Percentiles rank a stretch among this genome's conserved stretches.
phyloP scores from a whole-genome alignment of 2,329 filamentous ascomycete species.

The Talaromyces sp. region DNA sequence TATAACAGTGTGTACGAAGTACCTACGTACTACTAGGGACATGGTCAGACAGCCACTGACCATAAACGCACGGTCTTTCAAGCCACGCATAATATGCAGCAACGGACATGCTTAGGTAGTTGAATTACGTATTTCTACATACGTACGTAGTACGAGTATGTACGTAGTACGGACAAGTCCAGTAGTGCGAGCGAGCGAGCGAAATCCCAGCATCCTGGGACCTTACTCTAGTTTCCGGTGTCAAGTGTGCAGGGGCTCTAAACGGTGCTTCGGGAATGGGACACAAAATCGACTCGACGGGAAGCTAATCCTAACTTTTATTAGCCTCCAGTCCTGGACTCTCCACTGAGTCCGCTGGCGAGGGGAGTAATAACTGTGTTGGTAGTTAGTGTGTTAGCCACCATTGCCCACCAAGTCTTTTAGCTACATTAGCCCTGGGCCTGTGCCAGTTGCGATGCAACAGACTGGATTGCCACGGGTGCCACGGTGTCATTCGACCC shows the following conservation, averaged over 20 bases:
- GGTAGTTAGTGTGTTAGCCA: background rate
- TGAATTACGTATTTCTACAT: background rate
- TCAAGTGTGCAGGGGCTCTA: constrained; percentile 19
- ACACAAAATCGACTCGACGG: background rate
- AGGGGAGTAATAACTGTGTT: background rate
- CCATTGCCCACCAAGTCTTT: background rate
- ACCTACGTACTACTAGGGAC: background rate
- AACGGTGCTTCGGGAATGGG: constrained; percentile 10
- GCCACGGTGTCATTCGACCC: constrained; percentile 7
- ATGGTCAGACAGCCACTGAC: constrained; percentile 2
- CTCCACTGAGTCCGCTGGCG: background rate
- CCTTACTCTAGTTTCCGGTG: constrained; percentile 22
- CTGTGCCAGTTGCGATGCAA: constrained; percentile 1
- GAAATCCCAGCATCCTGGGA: constrained; percentile 20
- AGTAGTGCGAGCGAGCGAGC: too few relatives aligned
- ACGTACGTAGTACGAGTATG: too few relatives aligned
- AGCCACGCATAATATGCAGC: background rate
- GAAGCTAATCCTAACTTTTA: background rate
- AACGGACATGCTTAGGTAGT: background rate
- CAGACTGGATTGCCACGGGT: background rate
- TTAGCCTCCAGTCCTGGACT: background rate
- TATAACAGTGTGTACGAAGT: background rate
- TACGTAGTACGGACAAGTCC: too few relatives aligned
- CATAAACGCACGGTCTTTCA: background rate
- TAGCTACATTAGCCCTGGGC: constrained; percentile 3